Percentiles rank a stretch among this genome's conserved stretches.
phyloP scores from a whole-genome alignment of 352 stramenopile species.

The Phytophthora citrophthora region DNA sequence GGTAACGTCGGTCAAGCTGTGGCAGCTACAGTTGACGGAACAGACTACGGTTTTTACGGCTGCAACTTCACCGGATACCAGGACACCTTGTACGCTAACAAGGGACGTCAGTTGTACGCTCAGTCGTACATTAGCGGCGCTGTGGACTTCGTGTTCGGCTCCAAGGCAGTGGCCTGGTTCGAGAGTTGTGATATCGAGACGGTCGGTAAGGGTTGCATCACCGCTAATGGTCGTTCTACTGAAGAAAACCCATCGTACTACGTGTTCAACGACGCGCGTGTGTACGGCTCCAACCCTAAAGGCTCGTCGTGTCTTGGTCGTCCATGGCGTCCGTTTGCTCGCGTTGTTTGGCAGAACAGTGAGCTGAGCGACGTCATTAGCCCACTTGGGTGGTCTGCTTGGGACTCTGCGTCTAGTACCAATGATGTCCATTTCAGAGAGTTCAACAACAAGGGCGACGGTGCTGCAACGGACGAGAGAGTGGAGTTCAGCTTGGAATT shows the following conservation, averaged over 20 bases:
- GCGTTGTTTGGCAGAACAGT: slow-evolving; percentile 25
- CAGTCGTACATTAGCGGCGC: slow-evolving; percentile 24
- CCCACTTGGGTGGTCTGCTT: slow-evolving; percentile 14
- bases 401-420: slow-evolving; percentile 8
- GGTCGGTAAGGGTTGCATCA: slow-evolving; percentile 21
- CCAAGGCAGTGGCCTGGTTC: slow-evolving; percentile 18
- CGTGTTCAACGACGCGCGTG: slow-evolving; percentile 21
- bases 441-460: slow-evolving; percentile 24
- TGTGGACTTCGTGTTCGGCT: slow-evolving; percentile 28
- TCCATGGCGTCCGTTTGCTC: slow-evolving; percentile 22
- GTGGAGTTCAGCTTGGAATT: slow-evolving; percentile 12
- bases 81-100: slow-evolving; percentile 29
- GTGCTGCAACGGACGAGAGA: slow-evolving; percentile 15
- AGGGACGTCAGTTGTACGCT: slow-evolving; percentile 15
- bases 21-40: slow-evolving; percentile 14
- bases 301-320: slow-evolving; percentile 18
- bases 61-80: slow-evolving; percentile 27
- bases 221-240: slow-evolving; percentile 14
- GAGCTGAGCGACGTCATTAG: slow-evolving; percentile 21
- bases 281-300: slow-evolving; percentile 10
- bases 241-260: slow-evolving; percentile 23
- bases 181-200: slow-evolving; percentile 26
- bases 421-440: slow-evolving; percentile 20
- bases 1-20: slow-evolving; percentile 24
- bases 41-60: slow-evolving; percentile 20